A percentile compares a stretch with the other conserved stretches of the same genome.
Evolutionary conservation across 2,329 filamentous ascomycete genomes (phyloP).

Genomic region (Alternaria panax): DNA sequence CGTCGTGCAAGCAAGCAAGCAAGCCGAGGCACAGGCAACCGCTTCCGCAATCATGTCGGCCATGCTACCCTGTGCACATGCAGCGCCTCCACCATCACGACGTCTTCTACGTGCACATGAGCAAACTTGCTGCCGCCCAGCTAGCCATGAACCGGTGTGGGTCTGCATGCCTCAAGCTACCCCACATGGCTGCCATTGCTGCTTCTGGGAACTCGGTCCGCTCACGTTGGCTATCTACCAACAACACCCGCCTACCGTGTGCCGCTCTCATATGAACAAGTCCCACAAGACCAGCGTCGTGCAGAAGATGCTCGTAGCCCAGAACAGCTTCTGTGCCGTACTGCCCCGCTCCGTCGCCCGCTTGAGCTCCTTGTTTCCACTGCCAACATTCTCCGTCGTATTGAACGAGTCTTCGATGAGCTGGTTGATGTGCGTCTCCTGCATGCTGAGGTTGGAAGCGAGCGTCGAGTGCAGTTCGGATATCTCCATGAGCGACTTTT

Average conservation of each 20-base stretch:
- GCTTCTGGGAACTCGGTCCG: conserved; percentile 28
- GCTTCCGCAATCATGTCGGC: conserved; percentile 31
- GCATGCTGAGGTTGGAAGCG: conserved; percentile 81
- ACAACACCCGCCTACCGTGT: not conserved
- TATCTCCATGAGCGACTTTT: conserved; percentile 91
- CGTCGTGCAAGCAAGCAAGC: conserved; percentile 28
- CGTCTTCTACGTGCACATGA: not conserved
- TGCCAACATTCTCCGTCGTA: conserved; percentile 85
- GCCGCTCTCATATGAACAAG: conserved; percentile 52
- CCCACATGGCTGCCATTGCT: conserved; percentile 27
- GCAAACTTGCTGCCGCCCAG: not conserved
- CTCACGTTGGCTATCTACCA: conserved; percentile 18
- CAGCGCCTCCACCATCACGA: conserved; percentile 11
- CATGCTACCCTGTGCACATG: conserved; percentile 33
- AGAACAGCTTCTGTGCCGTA: conserved; percentile 59
- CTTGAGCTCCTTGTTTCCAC: conserved; percentile 90
- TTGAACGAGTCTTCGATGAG: conserved; percentile 82
- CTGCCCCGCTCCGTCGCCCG: conserved; percentile 69
- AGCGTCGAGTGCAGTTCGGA: conserved; percentile 90
- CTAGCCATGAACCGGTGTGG: conserved; percentile 20
- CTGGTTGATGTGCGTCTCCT: conserved; percentile 88
- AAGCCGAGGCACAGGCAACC: conserved; percentile 35
- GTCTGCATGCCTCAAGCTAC: conserved; percentile 9
- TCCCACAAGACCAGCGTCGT: conserved; percentile 58
- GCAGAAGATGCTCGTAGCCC: conserved; percentile 56